phyloP scores from a whole-genome alignment of 2,329 filamentous ascomycete species.

The Fusarium subglutinans region DNA sequence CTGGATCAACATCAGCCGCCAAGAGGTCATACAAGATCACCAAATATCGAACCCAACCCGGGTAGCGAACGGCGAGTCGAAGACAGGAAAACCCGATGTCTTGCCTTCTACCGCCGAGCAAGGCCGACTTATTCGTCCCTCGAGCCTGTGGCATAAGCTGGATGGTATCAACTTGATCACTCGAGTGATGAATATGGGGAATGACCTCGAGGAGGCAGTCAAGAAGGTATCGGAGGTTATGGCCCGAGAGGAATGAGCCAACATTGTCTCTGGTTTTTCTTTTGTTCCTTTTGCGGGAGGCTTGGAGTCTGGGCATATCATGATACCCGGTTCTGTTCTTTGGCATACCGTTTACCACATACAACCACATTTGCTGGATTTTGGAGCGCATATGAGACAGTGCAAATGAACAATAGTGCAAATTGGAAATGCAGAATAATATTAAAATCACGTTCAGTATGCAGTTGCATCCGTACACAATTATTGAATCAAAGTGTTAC shows the following conservation, averaged over 20 bases:
- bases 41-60: background rate
- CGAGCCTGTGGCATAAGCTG: background rate
- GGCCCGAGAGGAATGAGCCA: background rate
- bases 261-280: background rate
- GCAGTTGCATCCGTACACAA: background rate
- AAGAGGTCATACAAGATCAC: background rate
- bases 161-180: background rate
- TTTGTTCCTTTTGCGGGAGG: background rate
- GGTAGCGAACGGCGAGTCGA: background rate
- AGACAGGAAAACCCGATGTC: background rate
- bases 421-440: background rate
- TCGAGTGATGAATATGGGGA: background rate
- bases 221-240: background rate
- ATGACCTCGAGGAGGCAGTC: background rate
- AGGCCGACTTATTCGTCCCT: background rate
- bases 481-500: background rate
- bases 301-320: background rate
- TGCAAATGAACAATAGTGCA: background rate
- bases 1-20: slow-evolving; percentile 13
- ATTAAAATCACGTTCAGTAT: background rate
- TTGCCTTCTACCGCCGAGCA: background rate
- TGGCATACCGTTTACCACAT: background rate
- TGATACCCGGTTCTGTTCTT: background rate
- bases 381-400: background rate
- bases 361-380: background rate